phyloP scores from a whole-genome alignment of 371 early-diverging fungal species.

The Mortierella sp. region DNA sequence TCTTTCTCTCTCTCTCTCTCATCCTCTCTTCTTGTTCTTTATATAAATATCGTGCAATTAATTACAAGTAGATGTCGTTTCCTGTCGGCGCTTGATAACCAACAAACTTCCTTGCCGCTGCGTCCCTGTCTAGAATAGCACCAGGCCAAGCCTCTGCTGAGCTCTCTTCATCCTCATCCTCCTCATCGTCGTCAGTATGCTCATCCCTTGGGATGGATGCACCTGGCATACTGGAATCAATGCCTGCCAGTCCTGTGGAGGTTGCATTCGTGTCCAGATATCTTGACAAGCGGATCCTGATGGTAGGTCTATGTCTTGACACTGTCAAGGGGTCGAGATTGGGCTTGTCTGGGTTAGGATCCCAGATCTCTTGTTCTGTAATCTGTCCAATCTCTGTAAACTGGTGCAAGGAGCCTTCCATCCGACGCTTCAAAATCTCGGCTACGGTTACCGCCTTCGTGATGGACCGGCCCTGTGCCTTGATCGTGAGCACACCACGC shows the following conservation, averaged over 20 bases:
- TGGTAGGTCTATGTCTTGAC: conserved; percentile 46
- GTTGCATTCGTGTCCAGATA: conserved; percentile 11
- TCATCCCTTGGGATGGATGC: conserved; percentile 35
- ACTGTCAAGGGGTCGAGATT: conserved; percentile 37
- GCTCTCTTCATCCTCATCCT: conserved; percentile 10
- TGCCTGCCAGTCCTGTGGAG: not conserved
- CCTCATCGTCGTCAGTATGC: conserved; percentile 19
- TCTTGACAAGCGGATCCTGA: conserved; percentile 48
- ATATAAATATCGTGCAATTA: not conserved
- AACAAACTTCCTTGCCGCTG: conserved; percentile 41
- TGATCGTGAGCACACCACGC: conserved; percentile 48
- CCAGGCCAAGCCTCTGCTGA: conserved; percentile 41
- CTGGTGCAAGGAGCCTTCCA: conserved; percentile 68
- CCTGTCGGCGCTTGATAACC: conserved; percentile 53
- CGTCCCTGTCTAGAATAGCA: conserved; percentile 45
- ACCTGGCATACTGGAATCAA: conserved; percentile 25
- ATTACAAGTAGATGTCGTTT: conserved; percentile 45
- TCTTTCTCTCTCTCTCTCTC: not conserved
- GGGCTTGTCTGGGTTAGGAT: conserved; percentile 55
- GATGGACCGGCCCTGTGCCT: conserved; percentile 62
- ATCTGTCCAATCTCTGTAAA: conserved; percentile 70
- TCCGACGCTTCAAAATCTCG: conserved; percentile 72
- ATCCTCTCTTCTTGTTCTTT: not conserved
- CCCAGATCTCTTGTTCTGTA: conserved; percentile 65
- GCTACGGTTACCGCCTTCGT: conserved; percentile 75